These are phyloP conservation scores for Phylloporus scabripes DNA, from an alignment of 768 basidiomycete genomes.

Conservation along the genomic window DNA sequence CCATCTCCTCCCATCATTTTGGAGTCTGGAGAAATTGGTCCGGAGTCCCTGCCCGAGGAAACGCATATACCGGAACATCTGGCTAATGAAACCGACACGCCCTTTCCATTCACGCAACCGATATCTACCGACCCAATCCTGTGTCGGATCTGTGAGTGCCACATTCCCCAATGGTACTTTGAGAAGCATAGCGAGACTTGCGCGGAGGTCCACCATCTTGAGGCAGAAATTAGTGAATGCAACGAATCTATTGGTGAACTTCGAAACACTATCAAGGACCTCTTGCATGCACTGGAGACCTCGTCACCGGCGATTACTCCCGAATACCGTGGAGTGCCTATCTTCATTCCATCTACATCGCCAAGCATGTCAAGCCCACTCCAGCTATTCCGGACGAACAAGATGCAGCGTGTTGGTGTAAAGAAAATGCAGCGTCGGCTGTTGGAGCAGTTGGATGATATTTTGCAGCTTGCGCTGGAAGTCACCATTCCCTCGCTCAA, in stretches of 20 bases:
- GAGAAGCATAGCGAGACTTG: constrained; percentile 99
- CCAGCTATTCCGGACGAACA: constrained; percentile 69
- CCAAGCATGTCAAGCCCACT: constrained; percentile 70
- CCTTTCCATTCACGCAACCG: constrained; percentile 71
- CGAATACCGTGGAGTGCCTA: constrained; percentile 86
- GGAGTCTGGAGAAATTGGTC: constrained; percentile 40
- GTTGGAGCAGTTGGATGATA: constrained; percentile 82
- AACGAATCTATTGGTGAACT: constrained; percentile 91
- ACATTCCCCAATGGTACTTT: constrained; percentile 98
- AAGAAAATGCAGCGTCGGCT: constrained; percentile 78
- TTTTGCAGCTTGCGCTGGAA: constrained; percentile 72
- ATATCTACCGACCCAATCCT: constrained; percentile 82
- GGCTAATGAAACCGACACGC: constrained; percentile 47
- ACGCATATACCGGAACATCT: constrained; percentile 36
- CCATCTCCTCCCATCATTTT: constrained; percentile 57
- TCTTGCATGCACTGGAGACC: constrained; percentile 65
- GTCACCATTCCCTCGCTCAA: constrained; percentile 84
- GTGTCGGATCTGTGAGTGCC: constrained; percentile 96
- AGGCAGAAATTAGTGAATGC: constrained; percentile 90
- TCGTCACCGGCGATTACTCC: constrained; percentile 61
- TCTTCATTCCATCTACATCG: constrained; percentile 68
- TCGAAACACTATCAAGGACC: constrained; percentile 77
- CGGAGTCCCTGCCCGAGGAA: constrained; percentile 32
- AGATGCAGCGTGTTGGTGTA: constrained; percentile 73
- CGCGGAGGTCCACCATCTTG: constrained; percentile 90